Evolutionary conservation across 1,139 yeast species (phyloP).

Genomic region (Yamadazyma atmosphaerica): DNA sequence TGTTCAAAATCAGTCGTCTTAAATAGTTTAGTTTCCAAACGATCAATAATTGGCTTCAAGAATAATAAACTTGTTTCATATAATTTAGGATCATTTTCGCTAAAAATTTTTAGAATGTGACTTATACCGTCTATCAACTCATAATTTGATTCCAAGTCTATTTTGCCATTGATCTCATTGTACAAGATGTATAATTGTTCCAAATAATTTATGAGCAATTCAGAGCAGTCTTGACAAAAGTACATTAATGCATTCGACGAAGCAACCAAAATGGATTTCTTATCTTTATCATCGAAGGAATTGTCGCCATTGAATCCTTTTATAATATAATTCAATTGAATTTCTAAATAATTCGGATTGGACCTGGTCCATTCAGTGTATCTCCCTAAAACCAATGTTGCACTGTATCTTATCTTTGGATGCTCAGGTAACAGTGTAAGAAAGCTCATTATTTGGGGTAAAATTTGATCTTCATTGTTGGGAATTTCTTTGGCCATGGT

Average conservation of each 20-base stretch:
- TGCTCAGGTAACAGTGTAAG: constrained; percentile 79
- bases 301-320: constrained; percentile 53
- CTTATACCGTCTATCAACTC: constrained; percentile 92
- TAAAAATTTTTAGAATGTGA: constrained; percentile 66
- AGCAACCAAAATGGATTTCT: constrained; percentile 68
- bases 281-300: constrained; percentile 15
- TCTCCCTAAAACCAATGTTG: constrained; percentile 88
- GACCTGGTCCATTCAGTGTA: constrained; percentile 93
- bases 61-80: constrained; percentile 51
- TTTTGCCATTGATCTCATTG: constrained; percentile 53
- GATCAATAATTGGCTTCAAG: constrained; percentile 59
- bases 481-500: constrained; percentile 95
- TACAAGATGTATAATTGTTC: constrained; percentile 80
- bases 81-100: constrained; percentile 26
- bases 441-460: constrained; percentile 78
- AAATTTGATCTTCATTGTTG: constrained; percentile 58
- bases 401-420: constrained; percentile 85
- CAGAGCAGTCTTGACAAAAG: constrained; percentile 89
- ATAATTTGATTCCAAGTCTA: constrained; percentile 70
- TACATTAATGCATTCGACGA: constrained; percentile 94
- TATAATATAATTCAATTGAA: constrained; percentile 82
- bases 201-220: constrained; percentile 62
- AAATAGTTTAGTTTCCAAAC: constrained; percentile 33
- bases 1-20: constrained; percentile 30
- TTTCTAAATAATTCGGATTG: constrained; percentile 79